Conservation (phyloP, 176 grass and related monocot genomes). For the Chloris gayana region DNA sequence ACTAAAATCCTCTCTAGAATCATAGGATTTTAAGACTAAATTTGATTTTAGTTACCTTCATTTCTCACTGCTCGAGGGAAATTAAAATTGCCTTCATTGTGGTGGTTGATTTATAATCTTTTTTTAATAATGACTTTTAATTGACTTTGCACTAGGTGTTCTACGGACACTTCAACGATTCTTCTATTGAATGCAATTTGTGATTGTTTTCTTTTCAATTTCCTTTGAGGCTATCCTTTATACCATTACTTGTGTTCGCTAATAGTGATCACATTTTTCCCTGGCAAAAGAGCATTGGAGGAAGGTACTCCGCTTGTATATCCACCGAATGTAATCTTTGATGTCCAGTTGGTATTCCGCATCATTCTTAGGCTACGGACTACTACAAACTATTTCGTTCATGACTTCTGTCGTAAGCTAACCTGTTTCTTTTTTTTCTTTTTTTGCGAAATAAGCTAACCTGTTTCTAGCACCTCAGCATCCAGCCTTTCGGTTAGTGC, state of each 20-base stretch:
- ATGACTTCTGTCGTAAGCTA: neutral
- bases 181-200: neutral
- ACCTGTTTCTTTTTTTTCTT: too few species aligned
- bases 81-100: neutral
- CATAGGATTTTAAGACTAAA: too few species aligned
- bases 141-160: neutral
- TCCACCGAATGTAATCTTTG: neutral
- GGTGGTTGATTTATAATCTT: neutral
- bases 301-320: slow-evolving; percentile 6
- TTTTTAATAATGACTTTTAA: neutral
- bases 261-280: neutral
- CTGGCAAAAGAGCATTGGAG: neutral
- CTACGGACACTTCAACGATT: neutral
- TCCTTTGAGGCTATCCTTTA: neutral
- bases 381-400: neutral
- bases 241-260: neutral
- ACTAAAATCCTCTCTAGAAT: neutral
- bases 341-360: neutral
- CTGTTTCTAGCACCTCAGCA: slow-evolving; percentile 14
- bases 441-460: neutral
- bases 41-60: neutral
- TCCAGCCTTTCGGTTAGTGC: slow-evolving; percentile 41
- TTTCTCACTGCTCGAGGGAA: neutral
- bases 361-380: neutral
- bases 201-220: neutral